phyloP scores from a whole-genome alignment of 108 stramenopile species.

The Phaeodactylum tricornutum region DNA sequence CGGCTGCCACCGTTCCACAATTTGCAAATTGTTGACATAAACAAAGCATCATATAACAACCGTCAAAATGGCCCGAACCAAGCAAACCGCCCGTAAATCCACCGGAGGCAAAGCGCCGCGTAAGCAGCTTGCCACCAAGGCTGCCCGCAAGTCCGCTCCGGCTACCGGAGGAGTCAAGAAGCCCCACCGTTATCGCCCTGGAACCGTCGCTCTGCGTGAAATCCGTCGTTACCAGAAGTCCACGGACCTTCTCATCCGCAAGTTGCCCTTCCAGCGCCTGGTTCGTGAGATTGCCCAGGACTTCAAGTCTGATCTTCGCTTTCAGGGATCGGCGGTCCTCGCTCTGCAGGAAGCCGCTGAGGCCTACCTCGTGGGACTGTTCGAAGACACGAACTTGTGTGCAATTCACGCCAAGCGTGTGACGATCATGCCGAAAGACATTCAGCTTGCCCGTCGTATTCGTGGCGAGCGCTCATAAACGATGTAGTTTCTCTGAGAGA shows the following conservation, averaged over 20 bases:
- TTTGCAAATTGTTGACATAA: too few relatives aligned
- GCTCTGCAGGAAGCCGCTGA: constrained; percentile 93
- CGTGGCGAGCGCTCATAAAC: constrained; percentile 67
- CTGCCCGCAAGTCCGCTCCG: constrained; percentile 71
- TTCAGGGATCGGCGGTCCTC: constrained; percentile 86
- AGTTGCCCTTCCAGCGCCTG: constrained; percentile 91
- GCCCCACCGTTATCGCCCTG: constrained; percentile 59
- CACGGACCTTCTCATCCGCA: constrained; percentile 90
- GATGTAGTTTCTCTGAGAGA: not conserved
- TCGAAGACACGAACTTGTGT: constrained; percentile 91
- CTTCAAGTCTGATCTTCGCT: constrained; percentile 86
- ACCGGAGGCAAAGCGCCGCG: constrained; percentile 98
- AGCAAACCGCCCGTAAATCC: constrained; percentile 97
- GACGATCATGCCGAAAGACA: constrained; percentile 85
- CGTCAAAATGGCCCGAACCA: constrained; percentile 92
- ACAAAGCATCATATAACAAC: too few relatives aligned
- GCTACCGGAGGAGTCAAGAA: constrained; percentile 92
- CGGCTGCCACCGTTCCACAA: too few relatives aligned
- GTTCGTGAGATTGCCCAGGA: constrained; percentile 81
- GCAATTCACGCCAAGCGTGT: constrained; percentile 92
- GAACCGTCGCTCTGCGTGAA: constrained; percentile 89
- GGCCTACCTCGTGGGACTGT: constrained; percentile 77
- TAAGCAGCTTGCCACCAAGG: constrained; percentile 92
- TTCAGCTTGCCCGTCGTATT: constrained; percentile 54
- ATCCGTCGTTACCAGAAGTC: constrained; percentile 92